Percentiles rank a stretch among this genome's conserved stretches.
Conservation (phyloP, 257 asterid species). For the Lithospermum erythrorhizon region DNA sequence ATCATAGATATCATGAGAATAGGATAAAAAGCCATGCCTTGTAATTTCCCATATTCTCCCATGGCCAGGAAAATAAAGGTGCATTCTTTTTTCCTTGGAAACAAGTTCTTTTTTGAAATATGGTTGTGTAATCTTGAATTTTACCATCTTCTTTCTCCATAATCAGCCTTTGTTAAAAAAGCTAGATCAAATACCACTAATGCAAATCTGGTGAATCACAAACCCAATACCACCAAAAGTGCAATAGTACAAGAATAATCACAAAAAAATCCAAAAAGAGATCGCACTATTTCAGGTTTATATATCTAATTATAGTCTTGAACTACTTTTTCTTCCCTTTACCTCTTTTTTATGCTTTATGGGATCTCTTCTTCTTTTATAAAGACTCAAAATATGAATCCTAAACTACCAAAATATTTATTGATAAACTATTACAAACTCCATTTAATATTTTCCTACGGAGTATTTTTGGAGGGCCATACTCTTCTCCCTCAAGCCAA, state of each 20-base stretch:
- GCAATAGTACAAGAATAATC: not conserved
- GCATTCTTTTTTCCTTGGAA: conserved; percentile 26
- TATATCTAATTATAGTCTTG: no score
- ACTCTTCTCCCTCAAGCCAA: not conserved
- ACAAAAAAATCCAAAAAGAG: not conserved
- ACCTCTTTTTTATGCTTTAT: not conserved
- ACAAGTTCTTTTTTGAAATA: conserved; percentile 14
- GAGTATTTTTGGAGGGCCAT: not conserved
- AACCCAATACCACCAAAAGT: not conserved
- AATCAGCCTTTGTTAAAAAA: no score
- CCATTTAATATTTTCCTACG: not conserved
- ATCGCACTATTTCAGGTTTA: not conserved
- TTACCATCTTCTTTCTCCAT: conserved; percentile 17
- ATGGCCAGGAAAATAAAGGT: conserved; percentile 79
- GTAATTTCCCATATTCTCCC: conserved; percentile 54
- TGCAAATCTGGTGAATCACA: no score
- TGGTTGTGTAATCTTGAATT: conserved; percentile 2
- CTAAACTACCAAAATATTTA: not conserved
- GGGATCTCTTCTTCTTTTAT: not conserved
- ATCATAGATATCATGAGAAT: no score
- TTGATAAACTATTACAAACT: no score
- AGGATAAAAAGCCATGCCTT: conserved; percentile 37
- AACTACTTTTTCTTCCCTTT: not conserved
- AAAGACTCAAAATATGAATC: not conserved
- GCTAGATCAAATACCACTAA: no score